Evolutionary conservation across 441 rosid species (phyloP).

Genomic region (Gossypium laxum): DNA sequence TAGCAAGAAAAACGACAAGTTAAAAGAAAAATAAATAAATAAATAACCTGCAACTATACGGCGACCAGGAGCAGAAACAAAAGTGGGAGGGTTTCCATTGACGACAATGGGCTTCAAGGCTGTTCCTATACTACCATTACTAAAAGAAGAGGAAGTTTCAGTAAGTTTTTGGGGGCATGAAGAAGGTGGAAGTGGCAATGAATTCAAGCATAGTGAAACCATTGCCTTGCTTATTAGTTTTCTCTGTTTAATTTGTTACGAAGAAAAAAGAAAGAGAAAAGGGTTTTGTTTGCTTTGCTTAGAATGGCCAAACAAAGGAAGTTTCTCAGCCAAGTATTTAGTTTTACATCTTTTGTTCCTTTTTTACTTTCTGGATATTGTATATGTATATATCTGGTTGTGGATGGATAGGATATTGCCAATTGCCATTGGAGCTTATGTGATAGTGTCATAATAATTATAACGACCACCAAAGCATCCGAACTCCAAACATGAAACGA

Average conservation of each 20-base stretch:
- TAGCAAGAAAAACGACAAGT: background rate
- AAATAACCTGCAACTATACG: slow-evolving; percentile 71
- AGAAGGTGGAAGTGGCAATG: slow-evolving; percentile 36
- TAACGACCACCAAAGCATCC: background rate
- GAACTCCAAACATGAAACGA: background rate
- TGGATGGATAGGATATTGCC: background rate
- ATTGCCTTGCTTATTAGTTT: slow-evolving; percentile 16
- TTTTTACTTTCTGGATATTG: background rate
- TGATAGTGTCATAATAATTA: background rate
- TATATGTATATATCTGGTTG: slow-evolving; percentile 11
- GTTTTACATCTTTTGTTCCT: background rate
- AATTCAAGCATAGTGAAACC: slow-evolving; percentile 57
- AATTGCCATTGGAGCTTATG: background rate
- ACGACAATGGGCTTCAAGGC: slow-evolving; percentile 55
- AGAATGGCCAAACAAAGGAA: background rate
- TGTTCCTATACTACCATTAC: slow-evolving; percentile 11
- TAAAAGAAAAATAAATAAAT: slow-evolving; percentile 5
- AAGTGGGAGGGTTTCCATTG: slow-evolving; percentile 74
- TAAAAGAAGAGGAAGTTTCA: slow-evolving; percentile 30
- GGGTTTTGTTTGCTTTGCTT: background rate
- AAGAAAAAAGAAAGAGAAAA: background rate
- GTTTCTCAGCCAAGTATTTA: slow-evolving; percentile 19
- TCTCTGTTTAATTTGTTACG: background rate
- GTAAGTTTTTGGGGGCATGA: slow-evolving; percentile 33
- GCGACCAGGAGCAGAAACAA: slow-evolving; percentile 80